phyloP scores from a whole-genome alignment of 2,329 filamentous ascomycete species.

The Penicillium italicum region DNA sequence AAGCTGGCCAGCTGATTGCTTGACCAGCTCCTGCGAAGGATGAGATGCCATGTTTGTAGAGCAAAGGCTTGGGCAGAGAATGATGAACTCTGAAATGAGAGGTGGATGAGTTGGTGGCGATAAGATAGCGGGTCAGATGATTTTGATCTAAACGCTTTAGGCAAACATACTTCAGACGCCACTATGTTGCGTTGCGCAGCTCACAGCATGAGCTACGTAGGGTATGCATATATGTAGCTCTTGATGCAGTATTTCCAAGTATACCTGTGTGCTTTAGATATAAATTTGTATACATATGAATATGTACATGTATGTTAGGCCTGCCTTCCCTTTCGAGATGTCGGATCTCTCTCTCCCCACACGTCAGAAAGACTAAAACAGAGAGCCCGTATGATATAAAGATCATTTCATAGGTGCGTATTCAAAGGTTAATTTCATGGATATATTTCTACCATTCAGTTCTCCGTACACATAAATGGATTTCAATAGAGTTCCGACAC shows the following conservation, averaged over 20 bases:
- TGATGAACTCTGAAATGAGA: neutral
- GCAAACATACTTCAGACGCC: neutral
- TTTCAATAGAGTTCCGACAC: neutral
- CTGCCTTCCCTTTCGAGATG: neutral
- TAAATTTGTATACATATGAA: no score
- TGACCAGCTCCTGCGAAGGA: constrained; percentile 32
- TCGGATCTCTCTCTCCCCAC: neutral
- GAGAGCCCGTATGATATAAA: neutral
- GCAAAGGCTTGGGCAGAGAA: neutral
- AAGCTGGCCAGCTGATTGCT: constrained; percentile 51
- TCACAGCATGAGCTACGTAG: neutral
- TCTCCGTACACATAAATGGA: neutral
- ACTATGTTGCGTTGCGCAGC: neutral
- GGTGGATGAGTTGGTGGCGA: constrained; percentile 8
- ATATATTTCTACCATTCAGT: no score
- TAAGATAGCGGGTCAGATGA: constrained; percentile 20
- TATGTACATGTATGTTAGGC: no score
- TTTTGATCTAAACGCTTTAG: constrained; percentile 7
- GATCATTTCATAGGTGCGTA: neutral
- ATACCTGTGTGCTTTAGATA: no score
- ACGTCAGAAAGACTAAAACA: neutral
- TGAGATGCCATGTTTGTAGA: constrained; percentile 27
- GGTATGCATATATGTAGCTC: no score
- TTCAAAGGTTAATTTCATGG: neutral
- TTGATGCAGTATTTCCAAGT: no score